Evolutionary conservation across 768 basidiomycete genomes (phyloP), one percentile per base, ranked within the genome.

Genomic region (Dioszegia aurantiaca): DNA sequence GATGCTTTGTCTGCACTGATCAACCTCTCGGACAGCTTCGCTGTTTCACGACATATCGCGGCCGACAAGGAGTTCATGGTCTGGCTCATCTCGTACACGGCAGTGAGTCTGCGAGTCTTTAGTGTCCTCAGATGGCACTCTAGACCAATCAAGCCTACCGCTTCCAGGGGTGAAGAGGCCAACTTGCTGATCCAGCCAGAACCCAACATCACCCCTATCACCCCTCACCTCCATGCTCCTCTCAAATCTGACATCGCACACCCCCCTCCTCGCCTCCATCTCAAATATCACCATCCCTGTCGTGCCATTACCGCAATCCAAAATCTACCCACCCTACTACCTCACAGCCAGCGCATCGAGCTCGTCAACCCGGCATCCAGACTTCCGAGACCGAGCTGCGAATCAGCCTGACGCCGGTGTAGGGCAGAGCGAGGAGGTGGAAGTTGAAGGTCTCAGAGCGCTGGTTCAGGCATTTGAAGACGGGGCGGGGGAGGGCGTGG

Each of bases 181-280:
- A 17, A 8, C 9, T 42, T n/a, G 49, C 56, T 64, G 61, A 31
- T 54, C 17, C 2, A 23, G 39, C 9, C 66, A 97, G 92, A 88
- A 91, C 77, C 87, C 89, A n/a, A 84, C 87, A 60, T 85, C 93
- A 10, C 85, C 87, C 57, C 86, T 97, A 26, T 90, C 91, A 31
- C 93, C 97, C 80, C 84, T 98, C 19, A 90, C 92, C 2, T 83
- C 90, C n/a, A 98, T 98, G 94, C 81, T 97, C 1, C 82, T 98
- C 10, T 94, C 92, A n/a, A 98, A 98, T 78, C 79, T 95, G 31
- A 88, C 90, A 9, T 82, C 87, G 4, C 85, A 88, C 42, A 81
- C 87, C 1, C 77, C 82, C 0, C 82, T 87, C 53, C 87, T 88
- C 63, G 79, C 82, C 10, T 74, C 81, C 8, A 75, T 98, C 9